These are phyloP conservation scores for Sonneratia alba DNA, from an alignment of 345 rosid genomes.

Conservation along the genomic window DNA sequence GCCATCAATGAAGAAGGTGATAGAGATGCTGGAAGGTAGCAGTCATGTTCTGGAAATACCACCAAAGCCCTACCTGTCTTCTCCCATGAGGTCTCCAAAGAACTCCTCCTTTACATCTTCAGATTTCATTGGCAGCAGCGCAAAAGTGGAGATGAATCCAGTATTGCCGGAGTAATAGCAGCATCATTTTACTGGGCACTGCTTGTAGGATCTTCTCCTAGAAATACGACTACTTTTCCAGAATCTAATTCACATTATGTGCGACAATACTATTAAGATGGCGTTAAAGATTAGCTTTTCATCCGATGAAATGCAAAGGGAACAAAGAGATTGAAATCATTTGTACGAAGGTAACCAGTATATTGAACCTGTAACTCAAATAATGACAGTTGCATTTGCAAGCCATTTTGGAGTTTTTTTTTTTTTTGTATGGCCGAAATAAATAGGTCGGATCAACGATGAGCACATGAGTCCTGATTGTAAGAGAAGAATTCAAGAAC, in stretches of 20 bases:
- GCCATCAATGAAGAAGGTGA: conserved; percentile 5
- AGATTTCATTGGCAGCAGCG: not conserved
- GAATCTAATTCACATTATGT: not conserved
- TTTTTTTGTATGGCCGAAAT: not conserved
- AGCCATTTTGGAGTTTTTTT: not conserved
- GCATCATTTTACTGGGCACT: not conserved
- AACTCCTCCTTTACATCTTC: conserved; percentile 3
- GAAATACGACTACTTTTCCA: not conserved
- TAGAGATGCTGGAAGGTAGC: conserved; percentile 13
- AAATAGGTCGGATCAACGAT: not conserved
- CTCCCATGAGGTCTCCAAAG: not conserved
- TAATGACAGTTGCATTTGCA: not conserved
- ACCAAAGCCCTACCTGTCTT: not conserved
- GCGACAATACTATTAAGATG: not conserved
- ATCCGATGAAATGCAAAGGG: not conserved
- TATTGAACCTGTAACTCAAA: not conserved
- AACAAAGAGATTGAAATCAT: not conserved
- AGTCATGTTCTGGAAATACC: conserved; percentile 2
- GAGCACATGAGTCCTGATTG: too few relatives aligned
- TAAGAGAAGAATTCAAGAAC: not conserved
- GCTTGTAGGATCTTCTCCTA: not conserved
- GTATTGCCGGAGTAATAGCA: too few relatives aligned
- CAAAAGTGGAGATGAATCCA: too few relatives aligned
- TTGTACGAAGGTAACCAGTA: not conserved
- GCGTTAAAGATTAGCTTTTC: not conserved